phyloP scores from a whole-genome alignment of 805 yeast genomes.

The Scheffersomyces stipitis region DNA sequence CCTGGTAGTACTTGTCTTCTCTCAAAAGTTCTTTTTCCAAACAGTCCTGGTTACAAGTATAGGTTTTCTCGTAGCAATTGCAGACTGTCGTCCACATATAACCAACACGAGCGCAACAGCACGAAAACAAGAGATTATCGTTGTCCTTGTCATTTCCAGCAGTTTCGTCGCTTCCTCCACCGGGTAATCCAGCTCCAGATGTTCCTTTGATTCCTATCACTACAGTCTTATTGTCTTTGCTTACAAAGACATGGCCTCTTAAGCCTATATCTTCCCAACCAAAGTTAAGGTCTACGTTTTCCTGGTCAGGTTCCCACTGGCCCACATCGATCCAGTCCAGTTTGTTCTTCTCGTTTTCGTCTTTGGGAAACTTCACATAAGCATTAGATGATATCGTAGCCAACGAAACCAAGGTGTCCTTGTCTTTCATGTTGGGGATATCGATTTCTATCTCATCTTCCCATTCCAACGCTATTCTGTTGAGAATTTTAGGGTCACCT shows the following conservation, averaged over 20 bases:
- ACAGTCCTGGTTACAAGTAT: constrained; percentile 87
- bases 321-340: constrained; percentile 89
- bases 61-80: constrained; percentile 82
- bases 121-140: constrained; percentile 86
- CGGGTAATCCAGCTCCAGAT: constrained; percentile 67
- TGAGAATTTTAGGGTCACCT: constrained; percentile 35
- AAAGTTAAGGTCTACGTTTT: constrained; percentile 53
- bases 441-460: constrained; percentile 44
- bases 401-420: constrained; percentile 66
- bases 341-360: constrained; percentile 42
- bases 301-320: constrained; percentile 53
- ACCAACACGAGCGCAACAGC: constrained; percentile 93
- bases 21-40: constrained; percentile 71
- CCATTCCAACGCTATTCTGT: constrained; percentile 62
- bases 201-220: constrained; percentile 90
- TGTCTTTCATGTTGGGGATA: constrained; percentile 77
- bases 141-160: constrained; percentile 77
- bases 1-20: constrained; percentile 80
- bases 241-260: constrained; percentile 85
- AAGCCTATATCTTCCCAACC: constrained; percentile 90
- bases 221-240: constrained; percentile 55
- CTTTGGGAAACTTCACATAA: constrained; percentile 71
- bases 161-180: constrained; percentile 60
- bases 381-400: constrained; percentile 92
- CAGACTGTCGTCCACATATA: constrained; percentile 94